A percentile compares a stretch with the other conserved stretches of the same genome.
Conservation (phyloP, 2,329 filamentous ascomycete species). For the Cordyceps javanica region DNA sequence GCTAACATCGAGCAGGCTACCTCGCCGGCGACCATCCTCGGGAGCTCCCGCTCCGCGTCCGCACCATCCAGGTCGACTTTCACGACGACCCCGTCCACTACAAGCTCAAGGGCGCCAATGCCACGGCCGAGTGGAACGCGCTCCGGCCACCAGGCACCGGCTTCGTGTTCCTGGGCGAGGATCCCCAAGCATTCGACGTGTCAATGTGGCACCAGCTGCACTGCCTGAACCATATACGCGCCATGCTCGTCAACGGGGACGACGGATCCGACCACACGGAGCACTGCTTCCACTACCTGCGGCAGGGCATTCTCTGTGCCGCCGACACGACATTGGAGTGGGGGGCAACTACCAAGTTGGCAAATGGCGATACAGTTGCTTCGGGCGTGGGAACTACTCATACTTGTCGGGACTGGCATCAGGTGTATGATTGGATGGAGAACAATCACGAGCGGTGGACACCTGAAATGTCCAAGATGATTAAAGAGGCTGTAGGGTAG, state of each 20-base stretch:
- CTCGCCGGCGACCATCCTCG: neutral
- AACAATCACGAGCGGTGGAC: neutral
- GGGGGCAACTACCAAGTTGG: neutral
- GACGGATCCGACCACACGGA: constrained; percentile 3
- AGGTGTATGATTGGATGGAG: constrained; percentile 8
- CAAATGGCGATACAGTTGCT: neutral
- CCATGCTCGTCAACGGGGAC: constrained; percentile 3
- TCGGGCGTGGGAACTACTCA: neutral
- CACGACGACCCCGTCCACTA: neutral
- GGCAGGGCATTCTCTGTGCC: constrained; percentile 13
- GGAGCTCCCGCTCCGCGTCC: neutral
- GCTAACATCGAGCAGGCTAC: neutral
- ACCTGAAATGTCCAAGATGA: neutral
- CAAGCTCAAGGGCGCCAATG: neutral
- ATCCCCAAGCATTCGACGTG: neutral
- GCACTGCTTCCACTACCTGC: constrained; percentile 13
- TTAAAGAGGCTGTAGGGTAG: neutral
- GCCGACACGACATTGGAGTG: constrained; percentile 12
- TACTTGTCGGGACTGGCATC: constrained; percentile 7
- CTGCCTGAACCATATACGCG: constrained; percentile 10
- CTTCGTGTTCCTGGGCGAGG: neutral
- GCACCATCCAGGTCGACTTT: neutral
- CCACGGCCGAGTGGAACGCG: neutral
- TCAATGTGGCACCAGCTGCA: constrained; percentile 9
- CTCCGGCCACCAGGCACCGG: neutral